A percentile compares a stretch with the other conserved stretches of the same genome.
These are phyloP conservation scores for Sedum album DNA, from an alignment of 164 flowering plant genomes.

Conservation along the genomic window DNA sequence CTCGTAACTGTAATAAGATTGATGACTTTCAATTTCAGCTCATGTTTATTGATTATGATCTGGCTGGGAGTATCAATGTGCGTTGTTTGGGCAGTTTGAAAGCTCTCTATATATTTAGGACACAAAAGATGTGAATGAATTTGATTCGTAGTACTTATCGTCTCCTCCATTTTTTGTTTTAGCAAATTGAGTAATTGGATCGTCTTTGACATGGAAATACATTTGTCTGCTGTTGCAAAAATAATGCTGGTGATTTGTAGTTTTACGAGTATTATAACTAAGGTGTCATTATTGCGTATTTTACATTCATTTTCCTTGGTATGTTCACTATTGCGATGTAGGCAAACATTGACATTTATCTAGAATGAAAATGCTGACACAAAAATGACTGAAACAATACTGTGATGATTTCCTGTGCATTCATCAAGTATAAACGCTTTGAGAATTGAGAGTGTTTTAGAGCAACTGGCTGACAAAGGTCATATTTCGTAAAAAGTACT, in stretches of 20 bases:
- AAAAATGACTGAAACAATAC: neutral
- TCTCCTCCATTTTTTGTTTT: too few species aligned
- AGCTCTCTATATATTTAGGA: too few species aligned
- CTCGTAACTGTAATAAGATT: neutral
- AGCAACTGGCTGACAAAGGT: neutral
- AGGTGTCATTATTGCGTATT: neutral
- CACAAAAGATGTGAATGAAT: too few species aligned
- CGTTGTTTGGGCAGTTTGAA: too few species aligned
- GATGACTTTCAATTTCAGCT: neutral
- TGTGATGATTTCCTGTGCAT: neutral
- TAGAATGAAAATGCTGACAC: too few species aligned
- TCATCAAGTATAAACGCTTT: neutral
- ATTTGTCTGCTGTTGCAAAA: too few species aligned
- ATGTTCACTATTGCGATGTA: neutral
- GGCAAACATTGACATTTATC: neutral
- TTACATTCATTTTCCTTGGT: neutral
- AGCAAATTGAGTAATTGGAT: too few species aligned
- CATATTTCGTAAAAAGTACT: neutral
- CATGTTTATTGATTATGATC: neutral
- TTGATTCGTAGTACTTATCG: too few species aligned
- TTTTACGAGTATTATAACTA: neutral
- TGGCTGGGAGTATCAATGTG: neutral
- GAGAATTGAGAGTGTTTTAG: neutral
- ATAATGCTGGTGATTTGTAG: too few species aligned
- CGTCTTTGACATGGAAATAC: too few species aligned